A percentile compares a stretch with the other conserved stretches of the same genome.
Conservation (phyloP, 2,329 filamentous ascomycete genomes). For the Epichloe festucae region DNA sequence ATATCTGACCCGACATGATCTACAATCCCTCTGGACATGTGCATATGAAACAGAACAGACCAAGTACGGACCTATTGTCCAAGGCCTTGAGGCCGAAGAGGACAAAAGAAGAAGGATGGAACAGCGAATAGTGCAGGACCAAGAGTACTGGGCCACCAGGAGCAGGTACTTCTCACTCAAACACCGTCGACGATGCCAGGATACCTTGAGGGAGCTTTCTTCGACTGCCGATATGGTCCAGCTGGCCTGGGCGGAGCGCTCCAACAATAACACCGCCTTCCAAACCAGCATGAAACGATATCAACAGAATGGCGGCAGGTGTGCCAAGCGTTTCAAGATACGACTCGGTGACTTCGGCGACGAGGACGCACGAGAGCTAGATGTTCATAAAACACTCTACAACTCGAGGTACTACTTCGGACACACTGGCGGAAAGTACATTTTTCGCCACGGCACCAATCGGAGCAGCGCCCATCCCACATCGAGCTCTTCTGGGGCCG, state of each 20-base stretch:
- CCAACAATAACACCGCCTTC: not conserved
- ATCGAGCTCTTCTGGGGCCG: too few relatives aligned
- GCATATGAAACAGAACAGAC: conserved; percentile 1
- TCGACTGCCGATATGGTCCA: not conserved
- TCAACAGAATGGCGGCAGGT: too few relatives aligned
- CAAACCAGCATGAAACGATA: not conserved
- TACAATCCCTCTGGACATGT: not conserved
- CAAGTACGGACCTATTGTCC: conserved; percentile 1
- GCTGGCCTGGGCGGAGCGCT: not conserved
- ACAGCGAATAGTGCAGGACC: not conserved
- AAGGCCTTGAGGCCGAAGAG: not conserved
- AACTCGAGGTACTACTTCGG: conserved; percentile 13
- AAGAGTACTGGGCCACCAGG: not conserved
- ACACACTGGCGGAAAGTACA: conserved; percentile 13
- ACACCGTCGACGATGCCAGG: not conserved
- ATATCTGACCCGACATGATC: not conserved
- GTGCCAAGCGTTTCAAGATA: not conserved
- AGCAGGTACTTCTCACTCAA: not conserved
- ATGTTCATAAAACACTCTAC: not conserved
- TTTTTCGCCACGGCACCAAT: conserved; percentile 12
- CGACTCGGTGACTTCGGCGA: not conserved
- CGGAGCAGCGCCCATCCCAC: too few relatives aligned
- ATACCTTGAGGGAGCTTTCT: not conserved
- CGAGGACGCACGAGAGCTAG: not conserved
- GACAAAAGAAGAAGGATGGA: not conserved